Evolutionary conservation across 2,329 filamentous ascomycete species (phyloP).

Genomic region (Aspergillus neotritici): DNA sequence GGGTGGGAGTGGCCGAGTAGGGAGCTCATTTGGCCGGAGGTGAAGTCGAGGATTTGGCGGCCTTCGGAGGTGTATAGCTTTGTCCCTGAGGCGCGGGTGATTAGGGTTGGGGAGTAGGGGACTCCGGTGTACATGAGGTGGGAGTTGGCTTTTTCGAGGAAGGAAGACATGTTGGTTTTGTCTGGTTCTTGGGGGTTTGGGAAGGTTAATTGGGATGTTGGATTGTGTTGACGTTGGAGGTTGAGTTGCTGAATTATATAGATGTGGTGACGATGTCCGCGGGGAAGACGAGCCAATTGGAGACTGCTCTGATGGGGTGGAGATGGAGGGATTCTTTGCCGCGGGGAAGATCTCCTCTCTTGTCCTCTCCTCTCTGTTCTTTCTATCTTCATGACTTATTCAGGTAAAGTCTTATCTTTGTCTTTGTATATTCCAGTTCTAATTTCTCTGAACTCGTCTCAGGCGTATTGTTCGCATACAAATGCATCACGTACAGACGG

Average conservation of each 20-base stretch:
- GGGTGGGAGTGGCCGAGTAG: constrained; percentile 55
- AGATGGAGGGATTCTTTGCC: no score
- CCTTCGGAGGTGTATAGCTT: constrained; percentile 42
- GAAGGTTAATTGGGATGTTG: background rate
- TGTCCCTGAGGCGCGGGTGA: constrained; percentile 44
- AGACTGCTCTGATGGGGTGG: no score
- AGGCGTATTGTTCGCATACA: background rate
- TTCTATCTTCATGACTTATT: no score
- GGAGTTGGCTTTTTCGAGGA: constrained; percentile 35
- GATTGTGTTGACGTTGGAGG: background rate
- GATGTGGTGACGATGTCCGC: no score
- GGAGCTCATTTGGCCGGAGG: constrained; percentile 57
- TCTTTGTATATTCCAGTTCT: background rate
- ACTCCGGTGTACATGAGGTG: constrained; percentile 43
- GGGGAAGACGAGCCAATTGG: no score
- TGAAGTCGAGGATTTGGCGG: constrained; percentile 52
- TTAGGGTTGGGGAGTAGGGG: constrained; percentile 35
- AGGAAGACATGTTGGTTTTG: constrained; percentile 11
- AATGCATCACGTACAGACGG: constrained; percentile 10
- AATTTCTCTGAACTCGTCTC: background rate
- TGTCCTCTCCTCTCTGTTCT: no score
- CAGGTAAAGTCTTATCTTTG: no score
- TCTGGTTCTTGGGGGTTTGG: background rate
- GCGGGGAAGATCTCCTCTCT: no score
- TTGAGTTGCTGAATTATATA: no score